phyloP scores from a whole-genome alignment of 2,329 filamentous ascomycete genomes.

The Allantophomopsis lycopodina region DNA sequence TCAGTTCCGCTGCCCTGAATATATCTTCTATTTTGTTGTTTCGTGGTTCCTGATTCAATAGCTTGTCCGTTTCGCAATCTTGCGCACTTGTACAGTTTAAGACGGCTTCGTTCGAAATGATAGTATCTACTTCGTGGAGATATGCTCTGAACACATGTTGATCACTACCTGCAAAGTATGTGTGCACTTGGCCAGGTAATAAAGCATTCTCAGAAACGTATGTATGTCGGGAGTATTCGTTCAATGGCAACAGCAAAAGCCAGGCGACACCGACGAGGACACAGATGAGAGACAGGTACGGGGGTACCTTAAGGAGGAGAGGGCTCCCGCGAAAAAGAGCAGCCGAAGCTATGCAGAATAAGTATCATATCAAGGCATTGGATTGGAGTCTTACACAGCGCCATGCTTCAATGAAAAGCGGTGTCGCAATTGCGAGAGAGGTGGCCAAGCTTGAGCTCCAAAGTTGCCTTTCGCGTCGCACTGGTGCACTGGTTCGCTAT shows the following conservation, averaged over 20 bases:
- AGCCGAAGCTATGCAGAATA: slow-evolving; percentile 29
- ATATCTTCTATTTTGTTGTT: slow-evolving; percentile 65
- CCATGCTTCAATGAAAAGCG: too few relatives aligned
- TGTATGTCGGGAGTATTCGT: slow-evolving; percentile 81
- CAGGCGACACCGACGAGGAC: slow-evolving; percentile 76
- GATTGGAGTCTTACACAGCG: too few relatives aligned
- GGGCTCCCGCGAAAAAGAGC: slow-evolving; percentile 67
- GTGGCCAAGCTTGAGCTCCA: too few relatives aligned
- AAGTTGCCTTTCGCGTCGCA: too few relatives aligned
- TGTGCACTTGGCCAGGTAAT: slow-evolving; percentile 89
- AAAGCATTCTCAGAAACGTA: slow-evolving; percentile 98
- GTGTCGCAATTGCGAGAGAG: too few relatives aligned
- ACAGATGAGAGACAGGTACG: slow-evolving; percentile 76
- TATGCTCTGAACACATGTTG: slow-evolving; percentile 91
- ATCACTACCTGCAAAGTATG: slow-evolving; percentile 93
- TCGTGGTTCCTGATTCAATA: too few relatives aligned
- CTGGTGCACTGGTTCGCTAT: too few relatives aligned
- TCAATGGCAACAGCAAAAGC: slow-evolving; percentile 78
- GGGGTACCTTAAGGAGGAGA: slow-evolving; percentile 69
- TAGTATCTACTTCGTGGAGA: slow-evolving; percentile 61
- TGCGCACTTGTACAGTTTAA: too few relatives aligned
- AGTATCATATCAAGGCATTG: too few relatives aligned
- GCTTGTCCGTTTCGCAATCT: too few relatives aligned
- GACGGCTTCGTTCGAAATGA: slow-evolving; percentile 18
- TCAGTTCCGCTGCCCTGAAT: slow-evolving; percentile 66